phyloP scores from a whole-genome alignment of 1,284 basidiomycete species.

The Thelephora terrestris region DNA sequence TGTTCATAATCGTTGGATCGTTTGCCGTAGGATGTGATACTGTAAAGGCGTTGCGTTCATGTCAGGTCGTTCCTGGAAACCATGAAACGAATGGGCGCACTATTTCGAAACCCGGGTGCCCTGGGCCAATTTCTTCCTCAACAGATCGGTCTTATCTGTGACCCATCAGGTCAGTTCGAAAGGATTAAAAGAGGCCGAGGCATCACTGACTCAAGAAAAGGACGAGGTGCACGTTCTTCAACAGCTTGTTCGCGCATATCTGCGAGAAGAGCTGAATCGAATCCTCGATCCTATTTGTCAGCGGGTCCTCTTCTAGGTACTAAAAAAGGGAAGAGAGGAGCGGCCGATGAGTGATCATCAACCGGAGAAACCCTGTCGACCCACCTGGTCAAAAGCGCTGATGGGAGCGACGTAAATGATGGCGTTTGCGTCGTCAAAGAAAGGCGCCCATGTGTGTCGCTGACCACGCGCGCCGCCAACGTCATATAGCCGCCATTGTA shows the following conservation, averaged over 20 bases:
- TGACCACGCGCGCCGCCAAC: constrained; percentile 79
- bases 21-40: constrained; percentile 74
- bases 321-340: constrained; percentile 19
- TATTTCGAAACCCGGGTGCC: constrained; percentile 69
- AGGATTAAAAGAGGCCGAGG: constrained; percentile 7
- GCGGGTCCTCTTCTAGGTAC: constrained; percentile 77
- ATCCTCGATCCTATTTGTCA: constrained; percentile 74
- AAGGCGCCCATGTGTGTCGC: constrained; percentile 72
- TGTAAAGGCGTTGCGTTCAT: constrained; percentile 18
- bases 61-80: background rate
- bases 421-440: constrained; percentile 77
- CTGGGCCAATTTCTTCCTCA: constrained; percentile 54
- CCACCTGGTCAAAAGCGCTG: constrained; percentile 76
- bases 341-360: background rate
- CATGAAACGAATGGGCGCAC: constrained; percentile 31
- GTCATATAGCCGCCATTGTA: constrained; percentile 74
- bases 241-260: constrained; percentile 69
- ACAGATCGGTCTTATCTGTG: constrained; percentile 67
- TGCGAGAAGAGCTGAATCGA: constrained; percentile 75
- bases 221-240: constrained; percentile 71
- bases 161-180: constrained; percentile 4
- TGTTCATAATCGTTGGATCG: constrained; percentile 70
- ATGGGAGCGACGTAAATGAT: constrained; percentile 84
- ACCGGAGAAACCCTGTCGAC: constrained; percentile 7
- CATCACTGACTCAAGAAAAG: constrained; percentile 63